Evolutionary conservation across 345 rosid genomes (phyloP), one percentile per base, ranked within the genome.

Genomic region (Ceriops tagal): DNA sequence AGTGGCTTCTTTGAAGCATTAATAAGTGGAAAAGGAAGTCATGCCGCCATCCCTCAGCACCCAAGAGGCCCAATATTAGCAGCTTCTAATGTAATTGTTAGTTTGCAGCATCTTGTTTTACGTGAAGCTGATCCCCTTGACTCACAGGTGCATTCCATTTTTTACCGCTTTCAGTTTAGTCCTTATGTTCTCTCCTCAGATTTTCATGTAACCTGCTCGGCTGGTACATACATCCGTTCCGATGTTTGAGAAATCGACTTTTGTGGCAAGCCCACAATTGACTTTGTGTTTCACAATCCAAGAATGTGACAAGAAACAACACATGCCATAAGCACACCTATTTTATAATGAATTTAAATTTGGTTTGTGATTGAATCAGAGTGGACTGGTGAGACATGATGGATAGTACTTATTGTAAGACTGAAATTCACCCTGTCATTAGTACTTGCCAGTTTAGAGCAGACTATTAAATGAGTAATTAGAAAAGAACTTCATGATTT

Each of bases 51-150:
- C 75, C 98, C 98, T 19, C 97, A 89, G 70, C 88, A 85, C 24
- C 34, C 96, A 5, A 71, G 88, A 53, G 97, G 89, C 71, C 97
- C 97, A 5, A 85, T 93, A 51, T 56, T 89, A 39, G 96, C 98
- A 30, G 90, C 96, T 78, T 86, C 97, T 20, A 88, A 80, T 71
- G 87, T 88, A 47, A 74, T 93, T 39, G 85, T 89, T 55, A 89
- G 93, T 76, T 87, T 91, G 70, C 96, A 93, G 60, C 95, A 93
- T 69, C 90, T 91, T 13, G 78, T 93, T 71, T 91, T 97, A 13
- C 89, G 96, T 24, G 98, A 93, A 68, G 87, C 96, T 2, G 97
- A 93, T 82, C 96, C 96, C 58, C 71, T 91, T 64, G 96, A 93
- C 76, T 87, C 98, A 0, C 95, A 86, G 88, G 98, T 93, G 71